Evolutionary conservation across 1,284 basidiomycete species (phyloP), one percentile per base, ranked within the genome.

Genomic region (Ceratobasidium sp.): DNA sequence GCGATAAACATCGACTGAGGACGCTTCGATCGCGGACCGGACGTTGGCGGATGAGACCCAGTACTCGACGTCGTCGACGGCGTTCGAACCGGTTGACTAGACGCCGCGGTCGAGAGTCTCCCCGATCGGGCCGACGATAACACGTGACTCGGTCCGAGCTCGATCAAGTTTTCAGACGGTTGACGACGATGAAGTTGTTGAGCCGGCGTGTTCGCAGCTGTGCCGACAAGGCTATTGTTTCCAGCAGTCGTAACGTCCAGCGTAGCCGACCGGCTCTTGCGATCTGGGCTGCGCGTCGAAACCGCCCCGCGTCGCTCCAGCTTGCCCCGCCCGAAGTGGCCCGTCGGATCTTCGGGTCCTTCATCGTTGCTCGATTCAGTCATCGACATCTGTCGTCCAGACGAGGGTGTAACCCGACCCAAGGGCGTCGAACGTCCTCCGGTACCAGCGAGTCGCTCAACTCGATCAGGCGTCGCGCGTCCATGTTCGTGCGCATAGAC

Each of bases 1-100:
- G 68, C 68, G 33, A 77, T 53, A 82, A 94, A 88, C 89, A 95
- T 90, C 9, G 94, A 95, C 79, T 94, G 92, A 33, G 93, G 94
- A 1, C 94, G 91, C 44, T 84, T 82, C 15, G 85, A 85, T 3
- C 83, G 81, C 7, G 42, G 75, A 26, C 72, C 79, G 28, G 72
- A 55, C 18, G 72, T 76, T 1, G 72, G 72, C 18, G 72, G 72
- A 28, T 76, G 72, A 1, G 78, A 78, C 46, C 71, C 64, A 3
- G 73, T 66, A 33, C 77, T 75, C 3, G 79, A 77, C 26, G 75
- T 73, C 40, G 79, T 58, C 63, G 68, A 72, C 58, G 58, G 53
- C 15, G 68, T 55, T 33, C 73, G 46, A 15, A 68, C 68, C 40
- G 66, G 72, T 20, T 26, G 23, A 18, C 26, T 18, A 42, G 63